phyloP scores from a whole-genome alignment of 371 early-diverging fungal species.

The Syncephalis fuscata region DNA sequence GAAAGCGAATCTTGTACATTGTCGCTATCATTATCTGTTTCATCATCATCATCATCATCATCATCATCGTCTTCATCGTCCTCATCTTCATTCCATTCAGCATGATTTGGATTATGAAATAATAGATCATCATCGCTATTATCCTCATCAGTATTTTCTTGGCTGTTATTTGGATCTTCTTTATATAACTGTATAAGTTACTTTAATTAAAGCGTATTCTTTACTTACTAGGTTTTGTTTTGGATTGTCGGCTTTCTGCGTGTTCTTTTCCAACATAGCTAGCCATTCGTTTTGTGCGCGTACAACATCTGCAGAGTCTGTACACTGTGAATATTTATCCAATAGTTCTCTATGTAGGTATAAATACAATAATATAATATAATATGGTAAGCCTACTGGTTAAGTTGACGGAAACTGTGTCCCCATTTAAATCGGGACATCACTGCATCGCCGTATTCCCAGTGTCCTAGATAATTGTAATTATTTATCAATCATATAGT shows the following conservation, averaged over 20 bases:
- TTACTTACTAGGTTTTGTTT: slow-evolving; percentile 6
- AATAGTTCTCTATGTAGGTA: slow-evolving; percentile 62
- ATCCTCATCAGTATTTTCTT: slow-evolving; percentile 4
- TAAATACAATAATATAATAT: no score
- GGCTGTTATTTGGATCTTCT: neutral
- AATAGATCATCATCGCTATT: slow-evolving; percentile 26
- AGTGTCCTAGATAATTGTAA: slow-evolving; percentile 24
- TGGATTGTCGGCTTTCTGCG: slow-evolving; percentile 18
- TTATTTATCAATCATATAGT: no score
- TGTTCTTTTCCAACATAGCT: slow-evolving; percentile 35
- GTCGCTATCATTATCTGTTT: neutral
- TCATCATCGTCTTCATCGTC: slow-evolving; percentile 1
- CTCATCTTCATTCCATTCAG: slow-evolving; percentile 7
- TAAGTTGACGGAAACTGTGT: slow-evolving; percentile 79
- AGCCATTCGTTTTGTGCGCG: slow-evolving; percentile 69
- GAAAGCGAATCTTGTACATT: neutral
- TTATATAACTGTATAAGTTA: neutral
- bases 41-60: slow-evolving; percentile 1
- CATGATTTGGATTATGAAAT: slow-evolving; percentile 30
- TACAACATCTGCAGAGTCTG: slow-evolving; percentile 67
- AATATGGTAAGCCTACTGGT: no score
- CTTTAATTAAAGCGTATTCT: slow-evolving; percentile 1
- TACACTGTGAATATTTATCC: slow-evolving; percentile 69
- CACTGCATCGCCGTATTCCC: slow-evolving; percentile 71
- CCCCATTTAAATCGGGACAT: slow-evolving; percentile 95